Evolutionary conservation across 441 rosid genomes (phyloP).

Genomic region (Erodium texanum): DNA sequence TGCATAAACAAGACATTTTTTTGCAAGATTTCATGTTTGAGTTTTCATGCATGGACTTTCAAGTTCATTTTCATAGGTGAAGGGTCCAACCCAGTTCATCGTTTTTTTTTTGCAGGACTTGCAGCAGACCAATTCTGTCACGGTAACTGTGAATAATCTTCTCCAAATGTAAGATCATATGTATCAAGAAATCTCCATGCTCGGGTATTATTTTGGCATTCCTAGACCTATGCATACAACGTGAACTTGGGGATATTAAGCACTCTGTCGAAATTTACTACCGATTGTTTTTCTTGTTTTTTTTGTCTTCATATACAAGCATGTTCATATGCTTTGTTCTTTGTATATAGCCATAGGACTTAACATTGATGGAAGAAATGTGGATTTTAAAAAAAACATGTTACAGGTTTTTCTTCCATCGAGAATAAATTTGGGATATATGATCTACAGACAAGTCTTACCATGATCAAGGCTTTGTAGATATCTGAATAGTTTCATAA

Average conservation of each 20-base stretch:
- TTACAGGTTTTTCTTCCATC: not conserved
- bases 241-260: not conserved
- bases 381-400: not conserved
- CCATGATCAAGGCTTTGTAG: no score
- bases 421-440: not conserved
- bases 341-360: not conserved
- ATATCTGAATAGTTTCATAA: not conserved
- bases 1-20: not conserved
- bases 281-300: not conserved
- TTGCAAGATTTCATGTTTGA: not conserved
- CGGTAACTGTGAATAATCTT: constrained; percentile 92
- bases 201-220: not conserved
- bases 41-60: no score
- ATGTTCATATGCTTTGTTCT: not conserved
- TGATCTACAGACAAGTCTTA: not conserved
- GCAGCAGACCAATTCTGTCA: constrained; percentile 85
- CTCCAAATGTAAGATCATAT: constrained; percentile 62
- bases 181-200: not conserved
- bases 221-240: not conserved
- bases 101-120: constrained; percentile 38
- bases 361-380: not conserved
- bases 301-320: not conserved
- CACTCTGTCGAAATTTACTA: not conserved
- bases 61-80: not conserved
- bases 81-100: constrained; percentile 7